A percentile compares a stretch with the other conserved stretches of the same genome.
Conservation (phyloP, 2,329 filamentous ascomycete genomes). For the Tothia fuscella region DNA sequence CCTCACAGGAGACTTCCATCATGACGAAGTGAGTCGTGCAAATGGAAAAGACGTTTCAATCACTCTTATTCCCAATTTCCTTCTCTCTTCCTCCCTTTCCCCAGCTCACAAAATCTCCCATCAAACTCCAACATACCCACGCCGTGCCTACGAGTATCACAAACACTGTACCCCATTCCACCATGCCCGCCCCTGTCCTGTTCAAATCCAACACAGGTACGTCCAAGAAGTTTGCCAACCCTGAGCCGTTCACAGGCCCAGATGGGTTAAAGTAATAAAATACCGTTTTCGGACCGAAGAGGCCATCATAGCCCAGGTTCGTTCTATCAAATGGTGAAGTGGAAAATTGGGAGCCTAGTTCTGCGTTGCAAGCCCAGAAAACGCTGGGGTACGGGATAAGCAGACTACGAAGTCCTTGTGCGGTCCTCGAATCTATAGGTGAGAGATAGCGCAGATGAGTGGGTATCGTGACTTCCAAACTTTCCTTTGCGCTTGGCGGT, state of each 20-base stretch:
- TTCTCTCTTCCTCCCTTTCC: background rate
- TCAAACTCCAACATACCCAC: constrained; percentile 27
- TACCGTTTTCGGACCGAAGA: constrained; percentile 64
- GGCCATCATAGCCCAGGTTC: constrained; percentile 73
- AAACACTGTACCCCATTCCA: constrained; percentile 31
- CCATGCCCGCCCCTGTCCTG: constrained; percentile 19
- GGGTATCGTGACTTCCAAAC: constrained; percentile 50
- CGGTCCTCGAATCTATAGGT: constrained; percentile 38
- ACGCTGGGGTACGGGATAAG: constrained; percentile 69
- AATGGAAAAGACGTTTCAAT: too few species aligned
- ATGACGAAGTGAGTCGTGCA: too few species aligned
- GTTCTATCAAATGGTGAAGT: constrained; percentile 74
- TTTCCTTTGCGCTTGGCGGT: constrained; percentile 11
- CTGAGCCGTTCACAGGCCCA: constrained; percentile 10
- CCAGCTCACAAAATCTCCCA: constrained; percentile 1
- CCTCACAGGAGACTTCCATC: too few species aligned
- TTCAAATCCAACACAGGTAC: constrained; percentile 32
- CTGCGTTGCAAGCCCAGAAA: constrained; percentile 78
- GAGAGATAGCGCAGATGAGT: constrained; percentile 75
- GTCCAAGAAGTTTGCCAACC: constrained; percentile 22
- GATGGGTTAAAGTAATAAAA: constrained; percentile 59
- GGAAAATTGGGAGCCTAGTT: constrained; percentile 53
- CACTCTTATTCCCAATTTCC: constrained; percentile 3
- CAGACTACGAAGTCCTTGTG: constrained; percentile 24
- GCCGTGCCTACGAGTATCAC: constrained; percentile 31